These are phyloP conservation scores for Dryadomyces quercivorus DNA, from an alignment of 2,329 filamentous ascomycete species.

Conservation along the genomic window DNA sequence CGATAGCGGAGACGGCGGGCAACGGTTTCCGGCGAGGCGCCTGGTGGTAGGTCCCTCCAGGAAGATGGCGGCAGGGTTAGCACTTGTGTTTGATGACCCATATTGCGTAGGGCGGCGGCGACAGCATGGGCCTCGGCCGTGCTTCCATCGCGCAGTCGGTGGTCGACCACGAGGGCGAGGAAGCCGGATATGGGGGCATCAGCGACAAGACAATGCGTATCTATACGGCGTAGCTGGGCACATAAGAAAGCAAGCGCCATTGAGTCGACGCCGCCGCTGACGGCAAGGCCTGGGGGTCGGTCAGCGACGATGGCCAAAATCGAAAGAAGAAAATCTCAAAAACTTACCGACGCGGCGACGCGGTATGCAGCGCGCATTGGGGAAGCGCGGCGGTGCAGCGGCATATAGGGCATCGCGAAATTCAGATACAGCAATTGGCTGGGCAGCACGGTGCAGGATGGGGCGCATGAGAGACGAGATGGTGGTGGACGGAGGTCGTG, in stretches of 20 bases:
- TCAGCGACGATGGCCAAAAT: background rate
- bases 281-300: conserved; percentile 48
- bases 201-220: conserved; percentile 25
- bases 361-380: conserved; percentile 21
- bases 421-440: conserved; percentile 26
- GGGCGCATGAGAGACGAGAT: conserved; percentile 12
- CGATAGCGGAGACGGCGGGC: conserved; percentile 67
- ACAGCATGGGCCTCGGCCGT: conserved; percentile 38
- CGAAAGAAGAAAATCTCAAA: conserved; percentile 11
- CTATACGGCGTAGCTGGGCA: conserved; percentile 27
- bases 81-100: conserved; percentile 22
- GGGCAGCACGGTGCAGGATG: conserved; percentile 26
- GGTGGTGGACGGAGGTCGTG: background rate
- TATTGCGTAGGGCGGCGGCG: conserved; percentile 16
- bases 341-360: conserved; percentile 31
- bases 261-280: conserved; percentile 94
- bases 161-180: conserved; percentile 42
- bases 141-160: conserved; percentile 42
- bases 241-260: conserved; percentile 84
- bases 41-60: background rate
- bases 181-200: conserved; percentile 31
- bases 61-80: conserved; percentile 34
- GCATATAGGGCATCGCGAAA: conserved; percentile 38
- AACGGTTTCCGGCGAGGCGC: conserved; percentile 42
- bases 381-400: conserved; percentile 37